These are phyloP conservation scores for Lepidium africanum DNA, from an alignment of 345 rosid species.

Conservation along the genomic window DNA sequence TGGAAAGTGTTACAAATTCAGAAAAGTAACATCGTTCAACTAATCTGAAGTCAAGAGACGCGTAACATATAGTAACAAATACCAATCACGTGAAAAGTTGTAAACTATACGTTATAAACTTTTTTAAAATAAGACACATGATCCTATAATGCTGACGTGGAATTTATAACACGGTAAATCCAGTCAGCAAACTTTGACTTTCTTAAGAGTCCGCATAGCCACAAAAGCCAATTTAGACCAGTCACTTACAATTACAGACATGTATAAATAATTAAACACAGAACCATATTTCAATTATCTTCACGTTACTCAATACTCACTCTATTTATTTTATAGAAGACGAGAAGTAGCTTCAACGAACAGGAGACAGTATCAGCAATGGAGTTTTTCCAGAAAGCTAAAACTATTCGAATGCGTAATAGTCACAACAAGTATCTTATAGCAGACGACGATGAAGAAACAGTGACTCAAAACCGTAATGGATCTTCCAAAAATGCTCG, in stretches of 20 bases:
- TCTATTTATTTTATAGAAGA: not conserved
- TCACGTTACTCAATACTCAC: not conserved
- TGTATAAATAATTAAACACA: not conserved
- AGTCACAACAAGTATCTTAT: conserved; percentile 68
- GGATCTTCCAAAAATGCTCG: conserved; percentile 54
- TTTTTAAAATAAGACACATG: no score
- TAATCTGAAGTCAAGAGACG: no score
- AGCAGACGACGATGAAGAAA: conserved; percentile 71
- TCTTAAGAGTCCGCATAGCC: conserved; percentile 9
- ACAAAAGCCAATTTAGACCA: conserved; percentile 6
- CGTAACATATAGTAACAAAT: no score
- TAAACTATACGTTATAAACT: no score
- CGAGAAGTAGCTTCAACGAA: conserved; percentile 8
- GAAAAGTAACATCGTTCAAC: no score
- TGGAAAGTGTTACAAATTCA: no score
- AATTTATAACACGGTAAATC: conserved; percentile 7
- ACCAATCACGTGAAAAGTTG: no score
- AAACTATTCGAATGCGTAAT: conserved; percentile 62
- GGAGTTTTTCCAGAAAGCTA: conserved; percentile 78
- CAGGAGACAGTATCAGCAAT: conserved; percentile 29
- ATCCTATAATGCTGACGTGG: conserved; percentile 12
- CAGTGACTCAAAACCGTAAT: conserved; percentile 52
- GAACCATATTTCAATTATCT: not conserved
- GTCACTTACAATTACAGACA: not conserved
- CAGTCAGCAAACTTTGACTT: conserved; percentile 9